Evolutionary conservation across 2,329 filamentous ascomycete species (phyloP), one percentile per base, ranked within the genome.

Genomic region (Rutstroemia sp.): DNA sequence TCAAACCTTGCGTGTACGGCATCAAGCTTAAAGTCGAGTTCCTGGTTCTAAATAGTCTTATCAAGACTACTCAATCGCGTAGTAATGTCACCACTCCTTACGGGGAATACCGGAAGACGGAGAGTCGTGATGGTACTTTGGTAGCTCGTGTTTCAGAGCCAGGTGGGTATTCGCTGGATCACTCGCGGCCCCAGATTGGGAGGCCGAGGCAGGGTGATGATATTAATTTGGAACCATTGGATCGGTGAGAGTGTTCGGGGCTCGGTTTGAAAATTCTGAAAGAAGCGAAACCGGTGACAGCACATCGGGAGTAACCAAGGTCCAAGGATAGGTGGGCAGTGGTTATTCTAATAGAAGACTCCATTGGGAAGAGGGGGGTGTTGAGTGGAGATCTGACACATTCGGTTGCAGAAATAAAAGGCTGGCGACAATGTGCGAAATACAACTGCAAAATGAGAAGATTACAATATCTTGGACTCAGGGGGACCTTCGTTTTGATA

Each of bases 11-110:
- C 19, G 66, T 73, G 5, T 74, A 74, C 63, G 68, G 65, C 34
- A 63, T 73, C 59, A 74, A 74, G 56, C 67, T 78, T 42, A 77
- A 77, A 59, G 67, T 78, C 27, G 76, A 78, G 64, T 77, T 78
- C 57, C 73, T 73, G 2, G 73, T 79, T 8, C 68, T 79, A 2
- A 71, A 75, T 14, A 51, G 51, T 23, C 36, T 59, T 1, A 36
- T 48, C 30, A 42, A 51, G 39, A 42, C 9, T 17, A 42, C 39
- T 5, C 39, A 42, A 16, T 42, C 39, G 10, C 16, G 39, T 19
- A 42, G 9, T 30, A 30, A 42, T 2, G 39, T 14, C 39, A 42
- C 14, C 39, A 5, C 39, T 14, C 39, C 39, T 16, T 42, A 42
- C 17, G 14, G 7, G 2, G 3, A n/a, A 3, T 19, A 42, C 39